A percentile compares a stretch with the other conserved stretches of the same genome.
These are phyloP conservation scores for Lipomyces kockii DNA, from an alignment of 805 yeast species.

Conservation along the genomic window DNA sequence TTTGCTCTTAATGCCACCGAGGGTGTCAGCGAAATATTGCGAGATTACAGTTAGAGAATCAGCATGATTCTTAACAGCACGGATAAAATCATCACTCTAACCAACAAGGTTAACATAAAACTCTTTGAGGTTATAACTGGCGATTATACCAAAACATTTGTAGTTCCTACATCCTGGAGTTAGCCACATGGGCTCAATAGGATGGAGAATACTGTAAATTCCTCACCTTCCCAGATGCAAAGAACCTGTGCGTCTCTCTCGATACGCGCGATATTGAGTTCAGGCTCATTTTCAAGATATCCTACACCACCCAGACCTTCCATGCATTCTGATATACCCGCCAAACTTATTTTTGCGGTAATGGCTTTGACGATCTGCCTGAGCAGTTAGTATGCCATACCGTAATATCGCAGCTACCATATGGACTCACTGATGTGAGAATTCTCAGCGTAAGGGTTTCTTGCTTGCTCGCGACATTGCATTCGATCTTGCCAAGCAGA, in stretches of 20 bases:
- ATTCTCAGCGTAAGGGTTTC: conserved; percentile 39
- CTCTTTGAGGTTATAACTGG: not conserved
- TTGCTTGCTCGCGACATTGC: conserved; percentile 22
- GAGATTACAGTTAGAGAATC: not conserved
- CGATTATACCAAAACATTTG: conserved; percentile 40
- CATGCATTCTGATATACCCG: conserved; percentile 44
- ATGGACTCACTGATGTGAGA: conserved; percentile 39
- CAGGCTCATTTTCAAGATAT: conserved; percentile 43
- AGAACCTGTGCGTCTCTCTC: conserved; percentile 43
- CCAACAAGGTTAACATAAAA: not conserved
- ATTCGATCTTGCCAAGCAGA: conserved; percentile 41
- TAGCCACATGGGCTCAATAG: too few species aligned
- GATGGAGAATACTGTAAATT: not conserved
- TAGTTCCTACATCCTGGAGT: conserved; percentile 34
- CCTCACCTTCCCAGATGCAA: conserved; percentile 44
- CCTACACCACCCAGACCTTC: conserved; percentile 46
- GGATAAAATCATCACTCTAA: conserved; percentile 39
- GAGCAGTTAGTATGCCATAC: too few species aligned
- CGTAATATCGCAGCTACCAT: not conserved
- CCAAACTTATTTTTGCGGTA: conserved; percentile 39
- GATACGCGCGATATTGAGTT: conserved; percentile 41
- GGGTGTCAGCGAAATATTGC: not conserved
- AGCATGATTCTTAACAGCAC: conserved; percentile 21
- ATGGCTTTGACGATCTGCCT: conserved; percentile 37
- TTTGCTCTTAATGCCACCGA: not conserved